phyloP scores from a whole-genome alignment of 2,329 filamentous ascomycete genomes.

The Fusarium pseudocircinatum region DNA sequence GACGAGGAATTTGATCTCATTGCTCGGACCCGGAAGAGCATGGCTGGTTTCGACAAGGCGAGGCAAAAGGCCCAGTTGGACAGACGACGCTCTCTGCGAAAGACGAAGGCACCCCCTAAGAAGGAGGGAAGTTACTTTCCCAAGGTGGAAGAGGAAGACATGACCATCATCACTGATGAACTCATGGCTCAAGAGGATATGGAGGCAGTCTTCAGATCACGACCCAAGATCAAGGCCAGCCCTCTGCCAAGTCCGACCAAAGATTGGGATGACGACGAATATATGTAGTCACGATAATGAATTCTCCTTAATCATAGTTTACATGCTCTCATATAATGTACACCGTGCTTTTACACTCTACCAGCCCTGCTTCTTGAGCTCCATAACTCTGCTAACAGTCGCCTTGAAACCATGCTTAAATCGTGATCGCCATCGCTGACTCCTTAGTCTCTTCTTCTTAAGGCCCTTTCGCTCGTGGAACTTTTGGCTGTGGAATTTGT shows the following conservation, averaged over 20 bases:
- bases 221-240: constrained; percentile 82
- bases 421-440: constrained; percentile 72
- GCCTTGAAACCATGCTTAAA: constrained; percentile 76
- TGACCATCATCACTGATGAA: constrained; percentile 69
- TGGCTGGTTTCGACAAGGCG: constrained; percentile 70
- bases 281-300: constrained; percentile 37
- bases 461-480: constrained; percentile 80
- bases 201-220: constrained; percentile 83
- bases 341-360: constrained; percentile 51
- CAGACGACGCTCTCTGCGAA: constrained; percentile 60
- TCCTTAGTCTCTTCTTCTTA: constrained; percentile 79
- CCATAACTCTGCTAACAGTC: constrained; percentile 70
- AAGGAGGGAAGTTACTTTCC: constrained; percentile 59
- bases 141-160: constrained; percentile 55
- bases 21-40: constrained; percentile 67
- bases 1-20: constrained; percentile 58
- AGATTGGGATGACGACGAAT: constrained; percentile 45
- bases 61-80: constrained; percentile 69
- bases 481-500: constrained; percentile 66
- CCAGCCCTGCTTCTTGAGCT: constrained; percentile 83
- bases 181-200: constrained; percentile 79
- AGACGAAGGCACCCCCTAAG: constrained; percentile 51
- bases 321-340: constrained; percentile 44
- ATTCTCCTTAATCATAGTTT: constrained; percentile 23
- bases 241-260: constrained; percentile 65